These are phyloP conservation scores for Paecilomyces niveus DNA, from an alignment of 2,329 filamentous ascomycete genomes.

Conservation along the genomic window DNA sequence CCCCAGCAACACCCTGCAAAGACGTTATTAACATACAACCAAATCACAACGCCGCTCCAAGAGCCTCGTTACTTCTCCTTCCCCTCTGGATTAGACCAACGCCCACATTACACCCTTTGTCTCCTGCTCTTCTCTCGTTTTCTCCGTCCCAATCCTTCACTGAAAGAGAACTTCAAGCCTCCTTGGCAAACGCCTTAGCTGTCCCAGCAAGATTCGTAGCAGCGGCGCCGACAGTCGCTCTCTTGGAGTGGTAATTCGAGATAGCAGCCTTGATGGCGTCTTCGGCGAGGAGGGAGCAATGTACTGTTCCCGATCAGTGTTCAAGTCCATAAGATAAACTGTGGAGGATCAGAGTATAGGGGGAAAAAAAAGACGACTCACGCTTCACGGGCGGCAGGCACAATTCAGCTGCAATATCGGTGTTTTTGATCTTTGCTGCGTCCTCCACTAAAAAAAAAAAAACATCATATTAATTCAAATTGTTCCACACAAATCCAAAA, in stretches of 20 bases:
- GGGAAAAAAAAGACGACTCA: neutral
- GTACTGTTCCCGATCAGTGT: constrained; percentile 35
- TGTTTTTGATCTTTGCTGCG: constrained; percentile 87
- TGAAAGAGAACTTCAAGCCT: neutral
- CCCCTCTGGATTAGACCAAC: neutral
- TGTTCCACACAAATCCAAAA: neutral
- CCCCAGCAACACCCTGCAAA: neutral
- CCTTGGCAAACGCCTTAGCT: neutral
- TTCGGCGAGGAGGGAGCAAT: constrained; percentile 89
- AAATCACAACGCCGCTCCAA: neutral
- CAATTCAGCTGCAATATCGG: constrained; percentile 95
- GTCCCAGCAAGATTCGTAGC: constrained; percentile 72
- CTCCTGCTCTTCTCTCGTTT: neutral
- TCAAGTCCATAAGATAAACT: neutral
- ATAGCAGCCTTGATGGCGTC: constrained; percentile 91
- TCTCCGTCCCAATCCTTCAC: neutral
- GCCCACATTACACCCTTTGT: neutral
- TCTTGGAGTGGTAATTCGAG: constrained; percentile 86
- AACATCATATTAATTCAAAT: constrained; percentile 2
- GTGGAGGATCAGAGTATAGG: too few relatives aligned
- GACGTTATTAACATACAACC: neutral
- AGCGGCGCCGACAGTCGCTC: constrained; percentile 59
- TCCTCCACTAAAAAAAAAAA: constrained; percentile 58
- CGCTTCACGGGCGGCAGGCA: constrained; percentile 78
- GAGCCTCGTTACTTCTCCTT: neutral